Evolutionary conservation across 2,329 filamentous ascomycete genomes (phyloP).

Genomic region (Shiraia bambusicola): DNA sequence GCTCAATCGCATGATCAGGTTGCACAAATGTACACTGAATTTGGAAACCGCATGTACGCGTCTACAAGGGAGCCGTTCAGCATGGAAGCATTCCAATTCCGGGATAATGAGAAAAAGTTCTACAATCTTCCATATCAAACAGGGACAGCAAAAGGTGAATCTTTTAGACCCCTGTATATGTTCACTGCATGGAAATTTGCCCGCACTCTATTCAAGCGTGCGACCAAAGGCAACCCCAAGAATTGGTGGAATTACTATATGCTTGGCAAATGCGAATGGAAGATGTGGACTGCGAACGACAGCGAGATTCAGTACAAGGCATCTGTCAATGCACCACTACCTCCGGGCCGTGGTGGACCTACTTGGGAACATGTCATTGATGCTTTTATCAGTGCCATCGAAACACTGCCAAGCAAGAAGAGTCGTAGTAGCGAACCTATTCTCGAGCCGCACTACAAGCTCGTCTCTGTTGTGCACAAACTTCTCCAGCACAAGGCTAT

Average conservation of each 20-base stretch:
- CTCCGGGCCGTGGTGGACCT: constrained; percentile 21
- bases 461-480: constrained; percentile 80
- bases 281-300: constrained; percentile 60
- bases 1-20: constrained; percentile 58
- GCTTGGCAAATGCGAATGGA: constrained; percentile 72
- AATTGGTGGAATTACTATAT: constrained; percentile 70
- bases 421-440: constrained; percentile 72
- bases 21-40: constrained; percentile 68
- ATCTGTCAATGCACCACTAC: constrained; percentile 30
- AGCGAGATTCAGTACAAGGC: constrained; percentile 37
- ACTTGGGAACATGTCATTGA: constrained; percentile 54
- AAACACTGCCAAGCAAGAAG: constrained; percentile 61
- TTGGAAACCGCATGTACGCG: constrained; percentile 67
- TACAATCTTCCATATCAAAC: constrained; percentile 53
- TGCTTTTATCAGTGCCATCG: constrained; percentile 60
- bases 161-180: constrained; percentile 59
- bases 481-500: constrained; percentile 61
- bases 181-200: constrained; percentile 68
- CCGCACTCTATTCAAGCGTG: constrained; percentile 60
- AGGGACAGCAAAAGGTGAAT: constrained; percentile 58
- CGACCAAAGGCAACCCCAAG: constrained; percentile 60
- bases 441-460: constrained; percentile 90
- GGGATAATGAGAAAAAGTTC: constrained; percentile 61
- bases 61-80: constrained; percentile 67
- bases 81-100: constrained; percentile 65